Evolutionary conservation across 2,329 filamentous ascomycete genomes (phyloP), one percentile per base, ranked within the genome.

Genomic region (Teratosphaeria epicoccoides): DNA sequence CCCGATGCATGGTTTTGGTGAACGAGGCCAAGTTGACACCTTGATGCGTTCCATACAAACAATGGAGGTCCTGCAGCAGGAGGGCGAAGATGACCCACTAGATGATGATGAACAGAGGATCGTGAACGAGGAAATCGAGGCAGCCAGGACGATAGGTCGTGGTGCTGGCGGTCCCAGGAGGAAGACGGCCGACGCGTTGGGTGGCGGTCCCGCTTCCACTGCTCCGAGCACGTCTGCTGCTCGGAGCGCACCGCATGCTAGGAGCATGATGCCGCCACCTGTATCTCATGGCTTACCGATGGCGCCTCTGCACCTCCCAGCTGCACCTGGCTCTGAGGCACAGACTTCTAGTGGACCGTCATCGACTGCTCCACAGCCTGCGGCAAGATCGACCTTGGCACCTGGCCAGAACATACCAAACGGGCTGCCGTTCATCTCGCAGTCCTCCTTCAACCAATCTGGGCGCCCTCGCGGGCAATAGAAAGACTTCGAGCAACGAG

Each of bases 1-100:
- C 7, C 62, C 82, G 2, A 76, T 80, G 57, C 83, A 89, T 56
- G 23, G 44, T 11, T 23, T 23, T 10, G 4, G 22, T 3, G 83
- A 85, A 52, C 70, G 78, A 10, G 80, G 82, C 47, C 74, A 75
- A 11, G 20, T 45, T 4, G 56, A 56, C n/a, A 57, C 53, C 12
- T 40, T 54, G 12, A 66, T 69, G 22, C 56, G 62, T 14, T 50
- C 47, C 4, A 59, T 69, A 24, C 57, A 60, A 43, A 68, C 66
- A 0, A 66, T 63, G 59, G 66, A 68, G 51, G 66, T 63, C 0
- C 52, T 69, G 43, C 63, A 66, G 50, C 57, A 56, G 37, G 65
- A 68, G 12, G 63, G 56, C 1, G 52, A 58, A 9, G 66, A 68
- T 45, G 63, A 60, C 33, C 61, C 59, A 4, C 52, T 69, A 10